Evolutionary conservation across 2,329 filamentous ascomycete species (phyloP).

Genomic region (Alternaria conjuncta): DNA sequence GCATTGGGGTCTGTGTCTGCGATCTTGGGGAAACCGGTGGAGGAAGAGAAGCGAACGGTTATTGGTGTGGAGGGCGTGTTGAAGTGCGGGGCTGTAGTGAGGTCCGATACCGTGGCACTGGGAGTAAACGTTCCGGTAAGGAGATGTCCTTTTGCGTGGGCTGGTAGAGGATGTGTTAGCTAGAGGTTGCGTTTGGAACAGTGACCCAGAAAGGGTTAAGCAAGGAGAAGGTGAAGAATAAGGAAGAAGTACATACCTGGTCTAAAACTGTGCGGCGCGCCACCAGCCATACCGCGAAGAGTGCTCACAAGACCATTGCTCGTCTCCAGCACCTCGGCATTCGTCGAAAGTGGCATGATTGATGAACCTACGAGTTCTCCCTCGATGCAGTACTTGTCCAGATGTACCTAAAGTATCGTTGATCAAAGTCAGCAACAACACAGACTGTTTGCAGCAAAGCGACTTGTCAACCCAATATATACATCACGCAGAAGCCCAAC

Average conservation of each 20-base stretch:
- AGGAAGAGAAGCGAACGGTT: slow-evolving; percentile 59
- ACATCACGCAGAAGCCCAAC: neutral
- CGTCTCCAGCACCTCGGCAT: slow-evolving; percentile 34
- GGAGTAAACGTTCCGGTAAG: slow-evolving; percentile 62
- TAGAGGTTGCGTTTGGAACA: neutral
- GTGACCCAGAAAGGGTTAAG: neutral
- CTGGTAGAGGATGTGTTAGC: slow-evolving; percentile 36
- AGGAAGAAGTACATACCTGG: slow-evolving; percentile 30
- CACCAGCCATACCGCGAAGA: slow-evolving; percentile 33
- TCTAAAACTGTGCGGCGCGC: slow-evolving; percentile 31
- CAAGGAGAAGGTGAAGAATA: neutral
- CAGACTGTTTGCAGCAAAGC: no score
- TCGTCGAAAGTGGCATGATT: slow-evolving; percentile 42
- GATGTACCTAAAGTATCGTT: no score
- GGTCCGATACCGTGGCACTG: slow-evolving; percentile 50
- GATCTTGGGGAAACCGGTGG: slow-evolving; percentile 59
- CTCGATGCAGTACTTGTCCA: no score
- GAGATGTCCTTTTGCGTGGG: slow-evolving; percentile 62
- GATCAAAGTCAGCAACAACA: no score
- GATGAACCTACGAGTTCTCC: neutral
- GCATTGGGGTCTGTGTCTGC: slow-evolving; percentile 57
- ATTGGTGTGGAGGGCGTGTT: slow-evolving; percentile 53
- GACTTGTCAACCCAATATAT: no score
- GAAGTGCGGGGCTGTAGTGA: slow-evolving; percentile 60
- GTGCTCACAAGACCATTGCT: slow-evolving; percentile 36